phyloP scores from a whole-genome alignment of 2,329 filamentous ascomycete species.

The Lachnellula occidentalis region DNA sequence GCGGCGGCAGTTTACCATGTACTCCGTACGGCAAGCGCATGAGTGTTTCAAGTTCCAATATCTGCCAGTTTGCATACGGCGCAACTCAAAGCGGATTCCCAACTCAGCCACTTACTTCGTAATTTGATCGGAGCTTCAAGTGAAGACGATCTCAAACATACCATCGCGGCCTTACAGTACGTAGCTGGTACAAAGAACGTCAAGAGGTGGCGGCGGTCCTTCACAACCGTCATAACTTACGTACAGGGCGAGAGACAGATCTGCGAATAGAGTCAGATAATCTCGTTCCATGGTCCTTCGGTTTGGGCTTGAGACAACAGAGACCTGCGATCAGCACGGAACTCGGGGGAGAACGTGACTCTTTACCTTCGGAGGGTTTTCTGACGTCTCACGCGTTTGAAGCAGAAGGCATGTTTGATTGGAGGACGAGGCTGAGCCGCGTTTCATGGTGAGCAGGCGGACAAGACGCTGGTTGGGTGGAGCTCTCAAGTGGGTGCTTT shows the following conservation, averaged over 20 bases:
- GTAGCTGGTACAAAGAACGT: neutral
- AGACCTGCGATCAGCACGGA: slow-evolving; percentile 11
- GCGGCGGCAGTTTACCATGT: neutral
- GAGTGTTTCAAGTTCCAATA: slow-evolving; percentile 6
- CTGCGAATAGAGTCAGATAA: slow-evolving; percentile 1
- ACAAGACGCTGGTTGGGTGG: slow-evolving; percentile 13
- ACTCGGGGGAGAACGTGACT: slow-evolving; percentile 12
- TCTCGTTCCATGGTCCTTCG: slow-evolving; percentile 1
- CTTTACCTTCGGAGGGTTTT: slow-evolving; percentile 4
- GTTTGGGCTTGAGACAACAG: slow-evolving; percentile 8
- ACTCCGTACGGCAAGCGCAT: neutral
- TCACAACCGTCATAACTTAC: neutral
- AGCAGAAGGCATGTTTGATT: slow-evolving; percentile 6
- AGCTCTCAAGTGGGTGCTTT: slow-evolving; percentile 12
- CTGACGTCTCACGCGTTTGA: slow-evolving; percentile 5
- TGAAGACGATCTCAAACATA: too few species aligned
- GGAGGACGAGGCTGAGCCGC: slow-evolving; percentile 13
- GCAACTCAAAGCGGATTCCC: neutral
- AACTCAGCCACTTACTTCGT: neutral
- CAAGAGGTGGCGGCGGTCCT: neutral
- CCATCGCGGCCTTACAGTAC: neutral
- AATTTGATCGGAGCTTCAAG: neutral
- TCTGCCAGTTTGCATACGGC: neutral
- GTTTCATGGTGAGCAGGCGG: slow-evolving; percentile 8
- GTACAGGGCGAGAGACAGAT: neutral